Conservation (phyloP, 2,329 filamentous ascomycete genomes). For the Cylindrodendrum hubeiense region DNA sequence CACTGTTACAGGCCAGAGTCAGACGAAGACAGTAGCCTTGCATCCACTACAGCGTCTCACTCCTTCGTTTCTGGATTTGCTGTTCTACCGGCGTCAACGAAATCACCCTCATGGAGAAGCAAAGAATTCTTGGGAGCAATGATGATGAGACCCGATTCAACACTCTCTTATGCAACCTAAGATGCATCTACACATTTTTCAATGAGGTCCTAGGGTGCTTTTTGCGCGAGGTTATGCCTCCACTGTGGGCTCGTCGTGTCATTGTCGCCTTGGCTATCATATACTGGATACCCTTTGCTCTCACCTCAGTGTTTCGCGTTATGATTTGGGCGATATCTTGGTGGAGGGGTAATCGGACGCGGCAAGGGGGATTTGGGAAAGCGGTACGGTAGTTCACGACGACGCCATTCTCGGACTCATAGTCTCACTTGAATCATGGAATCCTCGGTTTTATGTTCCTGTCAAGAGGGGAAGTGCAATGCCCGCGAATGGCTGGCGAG, state of each 20-base stretch:
- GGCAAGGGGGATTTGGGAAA: no score
- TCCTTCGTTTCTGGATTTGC: background rate
- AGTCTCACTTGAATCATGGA: no score
- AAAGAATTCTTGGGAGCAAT: background rate
- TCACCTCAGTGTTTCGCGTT: background rate
- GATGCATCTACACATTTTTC: background rate
- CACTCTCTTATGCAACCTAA: background rate
- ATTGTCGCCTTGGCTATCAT: background rate
- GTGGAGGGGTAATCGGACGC: background rate
- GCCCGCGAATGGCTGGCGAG: no score
- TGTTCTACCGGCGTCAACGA: background rate
- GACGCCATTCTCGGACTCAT: no score
- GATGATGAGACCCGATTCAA: background rate
- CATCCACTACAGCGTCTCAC: background rate
- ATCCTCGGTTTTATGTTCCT: no score
- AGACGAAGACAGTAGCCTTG: background rate
- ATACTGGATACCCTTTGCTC: background rate
- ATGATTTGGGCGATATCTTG: background rate
- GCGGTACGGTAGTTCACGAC: no score
- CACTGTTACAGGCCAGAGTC: background rate
- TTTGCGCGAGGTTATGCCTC: background rate
- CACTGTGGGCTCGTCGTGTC: background rate
- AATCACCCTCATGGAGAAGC: background rate
- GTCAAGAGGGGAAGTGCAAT: no score
- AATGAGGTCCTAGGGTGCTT: background rate